phyloP scores from a whole-genome alignment of 495 filamentous ascomycete species.

The Trichoderma virens region DNA sequence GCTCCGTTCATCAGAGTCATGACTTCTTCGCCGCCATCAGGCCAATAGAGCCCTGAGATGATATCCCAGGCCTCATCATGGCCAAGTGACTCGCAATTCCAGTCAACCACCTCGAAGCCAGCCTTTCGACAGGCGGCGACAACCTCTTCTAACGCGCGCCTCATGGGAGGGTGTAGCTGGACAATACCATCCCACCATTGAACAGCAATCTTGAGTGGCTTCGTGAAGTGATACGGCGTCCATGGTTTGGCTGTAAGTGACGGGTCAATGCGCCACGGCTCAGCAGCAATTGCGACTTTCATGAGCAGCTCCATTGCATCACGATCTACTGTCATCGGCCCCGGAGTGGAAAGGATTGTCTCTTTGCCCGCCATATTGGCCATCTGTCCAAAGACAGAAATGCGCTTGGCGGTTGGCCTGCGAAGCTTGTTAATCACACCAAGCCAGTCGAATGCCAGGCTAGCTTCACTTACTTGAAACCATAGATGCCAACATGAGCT shows the following conservation, averaged over 20 bases:
- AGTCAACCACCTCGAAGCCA: constrained; percentile 50
- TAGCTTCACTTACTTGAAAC: not conserved
- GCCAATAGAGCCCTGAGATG: constrained; percentile 50
- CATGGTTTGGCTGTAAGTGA: constrained; percentile 50
- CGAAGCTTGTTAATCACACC: not conserved
- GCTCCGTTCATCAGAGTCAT: constrained; percentile 36
- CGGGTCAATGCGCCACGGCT: constrained; percentile 54
- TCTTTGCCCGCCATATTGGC: constrained; percentile 17
- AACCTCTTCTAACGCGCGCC: not conserved
- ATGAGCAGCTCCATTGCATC: constrained; percentile 53
- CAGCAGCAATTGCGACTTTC: constrained; percentile 43
- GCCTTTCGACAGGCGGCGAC: constrained; percentile 33
- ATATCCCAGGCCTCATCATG: constrained; percentile 49
- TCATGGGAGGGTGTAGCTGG: constrained; percentile 1
- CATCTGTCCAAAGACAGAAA: constrained; percentile 40
- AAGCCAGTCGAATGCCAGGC: not conserved
- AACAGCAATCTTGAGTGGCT: constrained; percentile 11
- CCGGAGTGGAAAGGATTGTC: constrained; percentile 29
- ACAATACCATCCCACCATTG: not conserved
- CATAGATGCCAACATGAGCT: constrained; percentile 46
- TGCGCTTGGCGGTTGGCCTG: constrained; percentile 43
- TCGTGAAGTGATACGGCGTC: constrained; percentile 28
- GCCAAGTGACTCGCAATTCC: constrained; percentile 46
- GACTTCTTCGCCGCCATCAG: constrained; percentile 43
- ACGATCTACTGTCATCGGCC: constrained; percentile 27